Percentiles rank a stretch among this genome's conserved stretches.
Conservation (phyloP, 1,284 basidiomycete species). For the Caloboletus inedulis region DNA sequence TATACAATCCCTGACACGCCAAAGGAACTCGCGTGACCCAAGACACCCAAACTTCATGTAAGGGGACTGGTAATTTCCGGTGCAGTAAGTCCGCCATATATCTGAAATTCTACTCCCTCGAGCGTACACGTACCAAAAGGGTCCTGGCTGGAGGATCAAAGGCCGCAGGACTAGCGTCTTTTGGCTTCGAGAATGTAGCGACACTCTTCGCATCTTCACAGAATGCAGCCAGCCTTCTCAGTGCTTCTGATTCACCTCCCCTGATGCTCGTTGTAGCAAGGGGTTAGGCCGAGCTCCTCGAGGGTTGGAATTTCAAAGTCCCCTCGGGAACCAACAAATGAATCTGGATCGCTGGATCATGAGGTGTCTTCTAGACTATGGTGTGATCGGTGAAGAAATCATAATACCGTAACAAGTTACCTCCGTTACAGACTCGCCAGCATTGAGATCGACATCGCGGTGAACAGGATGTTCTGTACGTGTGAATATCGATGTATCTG, state of each 20-base stretch:
- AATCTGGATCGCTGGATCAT: constrained; percentile 29
- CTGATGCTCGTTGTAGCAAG: constrained; percentile 40
- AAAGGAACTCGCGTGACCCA: constrained; percentile 18
- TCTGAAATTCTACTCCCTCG: constrained; percentile 4
- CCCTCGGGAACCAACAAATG: constrained; percentile 35
- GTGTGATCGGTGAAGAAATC: constrained; percentile 15
- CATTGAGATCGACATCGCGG: constrained; percentile 21
- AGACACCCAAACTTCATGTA: constrained; percentile 16
- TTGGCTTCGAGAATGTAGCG: constrained; percentile 45
- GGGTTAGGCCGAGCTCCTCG: constrained; percentile 41
- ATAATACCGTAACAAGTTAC: constrained; percentile 18
- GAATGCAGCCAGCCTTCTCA: constrained; percentile 38
- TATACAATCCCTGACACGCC: constrained; percentile 6
- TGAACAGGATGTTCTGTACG: constrained; percentile 8
- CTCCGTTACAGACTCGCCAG: constrained; percentile 16
- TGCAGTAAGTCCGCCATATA: not conserved
- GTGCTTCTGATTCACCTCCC: constrained; percentile 46
- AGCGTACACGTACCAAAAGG: constrained; percentile 17
- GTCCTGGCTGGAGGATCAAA: constrained; percentile 20
- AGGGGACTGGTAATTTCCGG: constrained; percentile 24
- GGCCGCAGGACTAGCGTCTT: constrained; percentile 1
- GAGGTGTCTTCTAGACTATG: constrained; percentile 6
- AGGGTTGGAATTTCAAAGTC: constrained; percentile 47
- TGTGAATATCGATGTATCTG: constrained; percentile 17
- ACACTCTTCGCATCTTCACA: constrained; percentile 37